Percentiles rank a stretch among this genome's conserved stretches.
Evolutionary conservation across 1,139 yeast genomes (phyloP).

Genomic region (Taiozyma onychis): DNA sequence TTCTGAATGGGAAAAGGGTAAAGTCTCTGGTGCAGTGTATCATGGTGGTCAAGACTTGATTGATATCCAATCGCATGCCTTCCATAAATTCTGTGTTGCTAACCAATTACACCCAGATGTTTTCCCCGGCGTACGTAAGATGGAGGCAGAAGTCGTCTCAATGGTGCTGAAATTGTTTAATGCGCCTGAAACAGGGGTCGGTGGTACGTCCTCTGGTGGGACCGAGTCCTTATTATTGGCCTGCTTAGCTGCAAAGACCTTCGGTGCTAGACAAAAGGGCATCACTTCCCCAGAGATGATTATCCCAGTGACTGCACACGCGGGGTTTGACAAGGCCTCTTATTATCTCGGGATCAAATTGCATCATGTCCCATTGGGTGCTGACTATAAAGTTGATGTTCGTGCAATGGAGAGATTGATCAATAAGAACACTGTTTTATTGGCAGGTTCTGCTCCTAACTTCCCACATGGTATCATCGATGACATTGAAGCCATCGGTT

Average conservation of each 20-base stretch:
- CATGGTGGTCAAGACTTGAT: constrained; percentile 84
- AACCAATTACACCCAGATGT: constrained; percentile 97
- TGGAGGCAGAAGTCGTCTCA: constrained; percentile 93
- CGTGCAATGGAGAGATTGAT: constrained; percentile 57
- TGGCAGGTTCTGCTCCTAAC: constrained; percentile 94
- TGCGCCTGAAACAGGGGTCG: constrained; percentile 69
- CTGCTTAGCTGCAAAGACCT: constrained; percentile 73
- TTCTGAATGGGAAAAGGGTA: constrained; percentile 77
- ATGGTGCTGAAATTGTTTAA: constrained; percentile 81
- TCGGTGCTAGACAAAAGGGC: constrained; percentile 49
- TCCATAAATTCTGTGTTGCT: constrained; percentile 72
- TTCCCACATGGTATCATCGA: constrained; percentile 96
- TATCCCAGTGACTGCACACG: constrained; percentile 88
- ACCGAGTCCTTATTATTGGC: constrained; percentile 86
- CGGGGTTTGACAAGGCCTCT: constrained; percentile 93
- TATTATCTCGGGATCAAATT: constrained; percentile 84
- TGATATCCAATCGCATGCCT: constrained; percentile 70
- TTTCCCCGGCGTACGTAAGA: constrained; percentile 92
- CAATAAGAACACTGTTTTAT: constrained; percentile 70
- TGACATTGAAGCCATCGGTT: constrained; percentile 69
- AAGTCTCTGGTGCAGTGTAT: constrained; percentile 92
- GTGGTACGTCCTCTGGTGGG: constrained; percentile 96
- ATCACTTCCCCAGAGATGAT: constrained; percentile 77
- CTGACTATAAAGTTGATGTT: constrained; percentile 67
- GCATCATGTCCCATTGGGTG: constrained; percentile 75